These are phyloP conservation scores for Starmera caribaea DNA, from an alignment of 805 yeast species.

Conservation along the genomic window DNA sequence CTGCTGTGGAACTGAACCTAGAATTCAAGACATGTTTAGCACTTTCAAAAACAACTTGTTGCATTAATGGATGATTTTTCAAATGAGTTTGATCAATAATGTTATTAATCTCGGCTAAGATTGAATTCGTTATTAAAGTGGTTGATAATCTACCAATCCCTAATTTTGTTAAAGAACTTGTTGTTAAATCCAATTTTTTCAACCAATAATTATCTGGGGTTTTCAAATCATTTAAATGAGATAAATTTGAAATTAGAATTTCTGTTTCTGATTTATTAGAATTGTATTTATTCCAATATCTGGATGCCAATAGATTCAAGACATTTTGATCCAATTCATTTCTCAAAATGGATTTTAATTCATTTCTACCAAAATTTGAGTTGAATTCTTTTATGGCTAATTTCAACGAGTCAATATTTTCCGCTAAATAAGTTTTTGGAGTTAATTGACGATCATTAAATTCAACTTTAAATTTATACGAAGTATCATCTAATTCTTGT, in stretches of 20 bases:
- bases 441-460: constrained; percentile 91
- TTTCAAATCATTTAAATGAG: constrained; percentile 45
- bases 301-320: constrained; percentile 74
- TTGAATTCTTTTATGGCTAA: constrained; percentile 81
- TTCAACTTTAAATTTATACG: constrained; percentile 91
- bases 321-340: constrained; percentile 85
- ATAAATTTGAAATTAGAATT: constrained; percentile 31
- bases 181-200: constrained; percentile 72
- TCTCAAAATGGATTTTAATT: constrained; percentile 68
- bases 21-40: constrained; percentile 70
- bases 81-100: constrained; percentile 68
- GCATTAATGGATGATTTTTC: constrained; percentile 79
- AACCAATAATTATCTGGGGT: constrained; percentile 81
- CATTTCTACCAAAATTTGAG: constrained; percentile 71
- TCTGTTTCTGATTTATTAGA: constrained; percentile 9
- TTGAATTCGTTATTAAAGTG: constrained; percentile 67
- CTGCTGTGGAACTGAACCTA: constrained; percentile 86
- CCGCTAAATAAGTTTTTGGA: constrained; percentile 89
- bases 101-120: constrained; percentile 66
- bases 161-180: constrained; percentile 77
- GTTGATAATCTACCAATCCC: constrained; percentile 94
- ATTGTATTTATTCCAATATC: constrained; percentile 75
- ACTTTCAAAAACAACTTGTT: constrained; percentile 73
- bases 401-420: constrained; percentile 80
- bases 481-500: constrained; percentile 86